Conservation (phyloP, 2,329 filamentous ascomycete genomes). For the Neonectria ditissima region DNA sequence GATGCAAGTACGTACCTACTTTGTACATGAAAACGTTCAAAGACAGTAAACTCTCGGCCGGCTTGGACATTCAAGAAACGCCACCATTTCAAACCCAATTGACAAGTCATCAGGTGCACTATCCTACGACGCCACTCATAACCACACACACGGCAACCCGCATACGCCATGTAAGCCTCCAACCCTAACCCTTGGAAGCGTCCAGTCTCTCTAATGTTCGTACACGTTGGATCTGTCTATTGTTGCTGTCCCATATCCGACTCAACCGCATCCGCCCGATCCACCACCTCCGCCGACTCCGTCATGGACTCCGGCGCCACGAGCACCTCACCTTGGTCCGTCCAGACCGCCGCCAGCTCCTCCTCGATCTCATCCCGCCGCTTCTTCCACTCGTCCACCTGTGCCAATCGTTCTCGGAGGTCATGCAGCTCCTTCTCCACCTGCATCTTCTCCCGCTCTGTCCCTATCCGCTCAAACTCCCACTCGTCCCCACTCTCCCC, state of each 20-base stretch:
- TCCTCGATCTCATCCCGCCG: slow-evolving; percentile 83
- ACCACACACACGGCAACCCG: background rate
- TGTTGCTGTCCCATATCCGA: background rate
- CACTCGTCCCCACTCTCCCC: slow-evolving; percentile 87
- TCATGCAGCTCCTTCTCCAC: slow-evolving; percentile 93
- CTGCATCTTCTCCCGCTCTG: slow-evolving; percentile 89
- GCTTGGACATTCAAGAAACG: background rate
- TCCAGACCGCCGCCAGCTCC: slow-evolving; percentile 77
- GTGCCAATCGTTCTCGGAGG: slow-evolving; percentile 80
- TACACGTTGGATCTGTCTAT: slow-evolving; percentile 17
- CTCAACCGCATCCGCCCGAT: slow-evolving; percentile 11
- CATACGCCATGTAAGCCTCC: background rate
- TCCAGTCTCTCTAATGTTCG: slow-evolving; percentile 10
- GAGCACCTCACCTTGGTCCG: slow-evolving; percentile 62
- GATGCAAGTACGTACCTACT: background rate
- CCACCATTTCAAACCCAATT: background rate
- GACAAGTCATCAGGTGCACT: background rate
- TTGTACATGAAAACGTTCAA: background rate
- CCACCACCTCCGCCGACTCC: slow-evolving; percentile 24
- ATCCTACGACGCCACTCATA: background rate
- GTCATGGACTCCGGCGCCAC: slow-evolving; percentile 59
- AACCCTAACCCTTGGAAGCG: slow-evolving; percentile 29
- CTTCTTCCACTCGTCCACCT: slow-evolving; percentile 86
- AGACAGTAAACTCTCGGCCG: background rate
- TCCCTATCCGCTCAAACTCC: slow-evolving; percentile 94